phyloP scores from a whole-genome alignment of 805 yeast genomes.

The Alloascoidea hylecoeti region DNA sequence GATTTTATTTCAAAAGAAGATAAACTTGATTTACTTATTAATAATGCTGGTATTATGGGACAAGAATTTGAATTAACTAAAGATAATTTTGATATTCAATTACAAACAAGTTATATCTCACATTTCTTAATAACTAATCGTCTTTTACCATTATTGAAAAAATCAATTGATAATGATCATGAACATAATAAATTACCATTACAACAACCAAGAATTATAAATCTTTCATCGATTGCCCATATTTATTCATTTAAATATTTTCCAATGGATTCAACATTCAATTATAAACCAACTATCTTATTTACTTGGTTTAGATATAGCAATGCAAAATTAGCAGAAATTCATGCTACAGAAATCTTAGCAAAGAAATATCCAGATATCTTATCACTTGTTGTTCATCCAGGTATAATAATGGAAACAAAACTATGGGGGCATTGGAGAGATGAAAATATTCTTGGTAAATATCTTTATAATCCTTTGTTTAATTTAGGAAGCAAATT shows the following conservation, averaged over 20 bases:
- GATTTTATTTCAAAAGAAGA: conserved; percentile 9
- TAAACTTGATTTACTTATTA: conserved; percentile 44
- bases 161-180: too few species aligned
- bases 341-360: conserved; percentile 54
- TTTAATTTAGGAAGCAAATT: conserved; percentile 57
- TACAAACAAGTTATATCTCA: conserved; percentile 66
- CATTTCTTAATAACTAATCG: conserved; percentile 57
- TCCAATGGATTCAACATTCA: conserved; percentile 31
- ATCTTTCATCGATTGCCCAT: conserved; percentile 56
- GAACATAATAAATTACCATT: too few species aligned
- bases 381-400: conserved; percentile 55
- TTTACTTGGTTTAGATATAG: conserved; percentile 75
- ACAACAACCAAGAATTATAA: conserved; percentile 39
- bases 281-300: conserved; percentile 46
- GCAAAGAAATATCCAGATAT: conserved; percentile 55
- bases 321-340: conserved; percentile 62
- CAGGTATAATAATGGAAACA: conserved; percentile 80
- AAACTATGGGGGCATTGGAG: conserved; percentile 68
- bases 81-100: conserved; percentile 65
- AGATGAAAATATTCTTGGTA: conserved; percentile 63
- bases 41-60: conserved; percentile 77
- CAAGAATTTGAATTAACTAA: conserved; percentile 47
- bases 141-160: conserved; percentile 37
- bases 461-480: conserved; percentile 52
- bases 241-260: conserved; percentile 33